Evolutionary conservation across 2,329 filamentous ascomycete genomes (phyloP).

Genomic region (Sporothrix mexicana): DNA sequence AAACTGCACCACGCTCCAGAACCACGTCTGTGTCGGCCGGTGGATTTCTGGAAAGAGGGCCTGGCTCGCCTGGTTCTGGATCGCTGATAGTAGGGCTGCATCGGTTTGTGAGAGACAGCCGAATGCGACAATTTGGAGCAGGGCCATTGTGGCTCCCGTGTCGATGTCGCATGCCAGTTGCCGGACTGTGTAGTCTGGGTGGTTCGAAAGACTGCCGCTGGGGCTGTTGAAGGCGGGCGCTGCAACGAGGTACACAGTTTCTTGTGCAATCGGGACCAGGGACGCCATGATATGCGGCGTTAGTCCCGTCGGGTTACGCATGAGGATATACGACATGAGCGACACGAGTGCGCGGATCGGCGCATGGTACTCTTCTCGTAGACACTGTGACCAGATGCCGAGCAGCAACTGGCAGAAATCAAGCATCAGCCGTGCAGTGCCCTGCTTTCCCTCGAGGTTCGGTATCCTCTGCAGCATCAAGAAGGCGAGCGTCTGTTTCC

Average conservation of each 20-base stretch:
- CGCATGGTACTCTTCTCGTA: constrained; percentile 65
- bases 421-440: constrained; percentile 62
- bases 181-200: constrained; percentile 50
- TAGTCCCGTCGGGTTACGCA: constrained; percentile 64
- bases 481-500: constrained; percentile 69
- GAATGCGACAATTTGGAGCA: constrained; percentile 68
- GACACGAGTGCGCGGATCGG: constrained; percentile 71
- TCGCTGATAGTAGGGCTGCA: constrained; percentile 36
- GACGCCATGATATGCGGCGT: constrained; percentile 64
- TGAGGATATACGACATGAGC: constrained; percentile 67
- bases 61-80: constrained; percentile 31
- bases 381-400: constrained; percentile 70
- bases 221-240: constrained; percentile 60
- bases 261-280: constrained; percentile 61
- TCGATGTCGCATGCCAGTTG: constrained; percentile 63
- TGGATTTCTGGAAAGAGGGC: constrained; percentile 38
- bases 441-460: constrained; percentile 55
- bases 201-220: constrained; percentile 55
- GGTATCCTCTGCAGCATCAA: constrained; percentile 72
- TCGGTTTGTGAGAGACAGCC: constrained; percentile 56
- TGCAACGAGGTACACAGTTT: constrained; percentile 65
- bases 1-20: constrained; percentile 72
- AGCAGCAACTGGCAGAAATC: constrained; percentile 69
- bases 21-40: constrained; percentile 49
- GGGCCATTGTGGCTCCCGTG: constrained; percentile 65